Conservation (phyloP, 2,329 filamentous ascomycete genomes). For the Talaromyces piceae region DNA sequence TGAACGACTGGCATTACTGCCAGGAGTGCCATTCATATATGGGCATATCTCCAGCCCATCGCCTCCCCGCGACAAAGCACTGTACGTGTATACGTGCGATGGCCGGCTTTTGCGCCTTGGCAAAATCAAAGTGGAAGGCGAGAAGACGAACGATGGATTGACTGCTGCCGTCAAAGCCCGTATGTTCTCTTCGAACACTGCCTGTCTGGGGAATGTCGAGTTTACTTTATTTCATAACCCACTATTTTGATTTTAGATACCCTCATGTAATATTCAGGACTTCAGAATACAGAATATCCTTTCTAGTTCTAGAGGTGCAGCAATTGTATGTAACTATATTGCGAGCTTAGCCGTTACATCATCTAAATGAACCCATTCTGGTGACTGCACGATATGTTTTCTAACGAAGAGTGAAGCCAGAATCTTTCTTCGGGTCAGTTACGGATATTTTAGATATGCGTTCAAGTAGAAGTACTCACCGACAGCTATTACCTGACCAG, state of each 20-base stretch:
- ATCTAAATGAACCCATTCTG: too few relatives aligned
- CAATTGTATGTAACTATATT: too few relatives aligned
- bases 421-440: neutral
- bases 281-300: neutral
- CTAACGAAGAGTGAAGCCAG: neutral
- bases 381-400: too few relatives aligned
- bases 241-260: constrained; percentile 19
- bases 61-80: constrained; percentile 19
- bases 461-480: constrained; percentile 25
- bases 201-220: constrained; percentile 18
- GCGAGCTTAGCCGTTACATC: too few relatives aligned
- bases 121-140: constrained; percentile 35
- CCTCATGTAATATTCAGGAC: neutral
- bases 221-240: constrained; percentile 29
- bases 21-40: constrained; percentile 32
- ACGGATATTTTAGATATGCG: neutral
- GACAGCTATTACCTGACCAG: constrained; percentile 37
- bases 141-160: constrained; percentile 27
- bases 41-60: constrained; percentile 17
- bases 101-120: constrained; percentile 29
- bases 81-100: constrained; percentile 33
- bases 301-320: neutral
- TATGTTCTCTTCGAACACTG: constrained; percentile 26
- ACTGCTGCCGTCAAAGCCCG: constrained; percentile 33
- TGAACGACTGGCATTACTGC: constrained; percentile 22